These are phyloP conservation scores for Loxodes magnus DNA, from an alignment of 73 alveolate genomes.

Conservation along the genomic window DNA sequence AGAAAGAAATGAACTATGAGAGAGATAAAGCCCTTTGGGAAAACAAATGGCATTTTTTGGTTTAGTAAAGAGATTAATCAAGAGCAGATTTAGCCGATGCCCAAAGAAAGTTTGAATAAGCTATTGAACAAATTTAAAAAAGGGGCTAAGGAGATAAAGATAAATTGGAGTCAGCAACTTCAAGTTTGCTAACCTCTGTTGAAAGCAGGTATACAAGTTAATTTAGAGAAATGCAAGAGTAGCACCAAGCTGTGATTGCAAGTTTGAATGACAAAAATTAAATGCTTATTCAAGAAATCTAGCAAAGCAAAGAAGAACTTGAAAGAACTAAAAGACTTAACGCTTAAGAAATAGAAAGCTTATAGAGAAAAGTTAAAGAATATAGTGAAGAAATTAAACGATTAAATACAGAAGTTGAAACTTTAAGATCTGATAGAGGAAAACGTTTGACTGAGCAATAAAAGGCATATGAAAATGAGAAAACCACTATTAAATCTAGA, in stretches of 20 bases:
- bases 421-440: neutral
- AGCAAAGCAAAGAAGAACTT: neutral
- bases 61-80: constrained; percentile 5
- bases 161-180: neutral
- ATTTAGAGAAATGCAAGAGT: constrained; percentile 10
- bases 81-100: constrained; percentile 2
- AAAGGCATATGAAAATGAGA: constrained; percentile 33
- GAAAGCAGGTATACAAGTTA: constrained; percentile 1
- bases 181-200: neutral
- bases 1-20: neutral
- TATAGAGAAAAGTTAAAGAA: neutral
- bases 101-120: constrained; percentile 6
- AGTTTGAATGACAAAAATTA: neutral
- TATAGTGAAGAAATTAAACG: neutral
- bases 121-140: constrained; percentile 7
- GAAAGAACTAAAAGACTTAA: constrained; percentile 6
- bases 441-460: neutral
- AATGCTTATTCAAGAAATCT: neutral
- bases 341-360: neutral
- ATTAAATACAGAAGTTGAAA: neutral
- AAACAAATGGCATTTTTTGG: constrained; percentile 4
- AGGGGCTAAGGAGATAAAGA: constrained; percentile 9
- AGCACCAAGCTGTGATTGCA: neutral
- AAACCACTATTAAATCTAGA: constrained; percentile 55
- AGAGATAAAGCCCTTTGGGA: constrained; percentile 13